Base-by-base conservation (phyloP, 202 grass and related monocot genomes). In the Dendrocalamus latiflorus region DNA sequence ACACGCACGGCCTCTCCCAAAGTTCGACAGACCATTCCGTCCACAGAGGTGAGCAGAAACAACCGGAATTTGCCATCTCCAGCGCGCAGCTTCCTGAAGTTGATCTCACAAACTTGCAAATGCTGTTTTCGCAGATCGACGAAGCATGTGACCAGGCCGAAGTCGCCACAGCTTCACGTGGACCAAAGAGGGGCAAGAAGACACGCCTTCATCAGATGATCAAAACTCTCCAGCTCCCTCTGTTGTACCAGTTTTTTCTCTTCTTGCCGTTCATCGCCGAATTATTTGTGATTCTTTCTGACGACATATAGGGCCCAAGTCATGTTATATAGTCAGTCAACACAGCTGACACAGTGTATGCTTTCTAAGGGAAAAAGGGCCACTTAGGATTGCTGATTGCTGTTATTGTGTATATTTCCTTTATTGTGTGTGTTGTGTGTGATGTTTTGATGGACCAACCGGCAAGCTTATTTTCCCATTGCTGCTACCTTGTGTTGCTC, bases 1-100 rank as follows among this genome's bases (percentile, higher is more conserved):
- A 41, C 97, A 99, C 21, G 89, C 91, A 16, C 86, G 93, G 62
- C 91, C 93, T 70, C 71, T 99, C 21, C 96, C 96, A 0, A 96
- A 90, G 79, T 99, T 99, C 14, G 86, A 94, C 64, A 89, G 92
- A 24, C 93, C 93, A 25, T 96, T 99, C 79, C 20, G 89, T 30
- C 91, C 93, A 22, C 88, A 96, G 54, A 96, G 77, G 95, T 97
- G 33, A 85, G 86, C 63, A 70, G 25, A 84, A 28, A 49, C 10
- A 6, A 24, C 30, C 36, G 16, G 56, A 58, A 12, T 20, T 16
- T 64, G n/a, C n/a, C n/a, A n/a, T n/a, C n/a, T 45, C 34, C 18
- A 61, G 1, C 61, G 47, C 43, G 76, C 20, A n/a, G 17, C 58
- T 18, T 54, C 42, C 12, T 70, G 42, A 72, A 58, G 22, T 26